phyloP scores from a whole-genome alignment of 2,329 filamentous ascomycete species.

The Aspergillus quadricinctus region DNA sequence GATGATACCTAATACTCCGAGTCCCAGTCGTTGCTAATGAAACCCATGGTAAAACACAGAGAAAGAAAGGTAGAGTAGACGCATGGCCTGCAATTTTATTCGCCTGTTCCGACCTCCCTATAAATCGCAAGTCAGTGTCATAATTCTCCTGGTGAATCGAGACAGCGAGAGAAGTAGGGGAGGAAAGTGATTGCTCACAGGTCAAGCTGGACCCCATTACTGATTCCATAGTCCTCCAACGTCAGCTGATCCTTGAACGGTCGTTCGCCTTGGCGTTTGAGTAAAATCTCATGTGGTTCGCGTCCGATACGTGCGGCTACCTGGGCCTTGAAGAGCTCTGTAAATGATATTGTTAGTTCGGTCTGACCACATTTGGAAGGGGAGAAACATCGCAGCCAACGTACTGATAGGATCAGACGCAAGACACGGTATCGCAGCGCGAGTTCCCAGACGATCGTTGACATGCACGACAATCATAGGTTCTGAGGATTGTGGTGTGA shows the following conservation, averaged over 20 bases:
- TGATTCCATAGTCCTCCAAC: constrained; percentile 88
- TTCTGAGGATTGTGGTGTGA: constrained; percentile 49
- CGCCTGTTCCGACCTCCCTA: constrained; percentile 47
- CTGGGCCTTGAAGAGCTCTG: constrained; percentile 79
- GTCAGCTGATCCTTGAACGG: constrained; percentile 90
- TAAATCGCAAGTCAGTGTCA: constrained; percentile 20
- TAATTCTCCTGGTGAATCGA: not conserved
- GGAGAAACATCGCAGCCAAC: constrained; percentile 13
- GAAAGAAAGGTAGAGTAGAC: not conserved
- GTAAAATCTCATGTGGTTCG: constrained; percentile 82
- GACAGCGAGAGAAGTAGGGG: not conserved
- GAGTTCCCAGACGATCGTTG: constrained; percentile 95
- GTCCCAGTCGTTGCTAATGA: constrained; percentile 1
- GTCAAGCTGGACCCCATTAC: constrained; percentile 69
- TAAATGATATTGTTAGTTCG: constrained; percentile 3
- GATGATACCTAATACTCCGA: constrained; percentile 7
- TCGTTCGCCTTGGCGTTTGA: constrained; percentile 86
- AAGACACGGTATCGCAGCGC: constrained; percentile 85
- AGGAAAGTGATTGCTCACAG: constrained; percentile 30
- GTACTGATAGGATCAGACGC: constrained; percentile 71
- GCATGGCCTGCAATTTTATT: constrained; percentile 23
- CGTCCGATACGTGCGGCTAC: constrained; percentile 85
- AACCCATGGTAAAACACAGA: constrained; percentile 1
- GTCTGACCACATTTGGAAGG: not conserved
- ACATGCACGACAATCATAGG: constrained; percentile 92